Conservation (phyloP, 2,329 filamentous ascomycete genomes). For the Xylaria sp. region DNA sequence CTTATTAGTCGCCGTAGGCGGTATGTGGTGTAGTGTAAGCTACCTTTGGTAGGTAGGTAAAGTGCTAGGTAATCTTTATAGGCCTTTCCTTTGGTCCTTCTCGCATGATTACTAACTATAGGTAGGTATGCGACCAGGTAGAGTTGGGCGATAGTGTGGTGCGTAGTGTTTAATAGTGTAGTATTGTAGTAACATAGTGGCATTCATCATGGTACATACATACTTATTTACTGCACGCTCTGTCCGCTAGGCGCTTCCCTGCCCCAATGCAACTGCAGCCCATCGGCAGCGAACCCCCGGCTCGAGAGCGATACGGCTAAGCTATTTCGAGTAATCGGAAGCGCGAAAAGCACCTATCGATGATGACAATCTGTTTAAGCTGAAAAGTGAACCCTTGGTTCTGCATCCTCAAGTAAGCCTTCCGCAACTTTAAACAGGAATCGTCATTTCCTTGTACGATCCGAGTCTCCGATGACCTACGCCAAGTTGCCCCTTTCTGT, state of each 20-base stretch:
- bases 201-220: background rate
- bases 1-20: background rate
- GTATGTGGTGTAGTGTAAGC: background rate
- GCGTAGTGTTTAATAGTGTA: background rate
- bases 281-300: conserved; percentile 13
- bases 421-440: conserved; percentile 7
- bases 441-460: background rate
- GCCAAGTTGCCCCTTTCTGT: conserved; percentile 2
- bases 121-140: background rate
- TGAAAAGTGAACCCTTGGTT: conserved; percentile 30
- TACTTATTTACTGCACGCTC: background rate
- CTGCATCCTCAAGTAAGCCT: conserved; percentile 13
- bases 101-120: background rate
- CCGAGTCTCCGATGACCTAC: background rate
- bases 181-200: background rate
- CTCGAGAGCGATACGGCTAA: conserved; percentile 4
- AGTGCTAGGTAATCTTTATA: too few species aligned
- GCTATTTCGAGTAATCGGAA: conserved; percentile 23
- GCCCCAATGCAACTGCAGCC: background rate
- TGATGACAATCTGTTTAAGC: conserved; percentile 21
- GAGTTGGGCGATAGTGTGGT: background rate
- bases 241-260: background rate
- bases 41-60: too few species aligned
- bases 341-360: conserved; percentile 16
- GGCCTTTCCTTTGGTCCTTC: too few species aligned